A percentile compares a stretch with the other conserved stretches of the same genome.
These are phyloP conservation scores for Fusarium algeriense DNA, from an alignment of 2,329 filamentous ascomycete species.

Conservation along the genomic window DNA sequence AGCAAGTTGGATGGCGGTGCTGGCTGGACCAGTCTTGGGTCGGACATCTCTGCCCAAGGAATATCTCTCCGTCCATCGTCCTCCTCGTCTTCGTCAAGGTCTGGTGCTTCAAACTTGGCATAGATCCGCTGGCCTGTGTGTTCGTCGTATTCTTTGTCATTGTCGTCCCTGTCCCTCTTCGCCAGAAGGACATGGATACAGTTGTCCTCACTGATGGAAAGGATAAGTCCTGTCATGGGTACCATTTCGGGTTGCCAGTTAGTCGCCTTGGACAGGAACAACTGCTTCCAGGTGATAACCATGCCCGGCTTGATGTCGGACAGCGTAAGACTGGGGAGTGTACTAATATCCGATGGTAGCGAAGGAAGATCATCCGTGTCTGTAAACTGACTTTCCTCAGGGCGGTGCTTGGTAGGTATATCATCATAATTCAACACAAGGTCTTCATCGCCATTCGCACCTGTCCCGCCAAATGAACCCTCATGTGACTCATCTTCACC, in stretches of 20 bases:
- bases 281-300: slow-evolving; percentile 76
- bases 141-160: slow-evolving; percentile 72
- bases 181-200: slow-evolving; percentile 74
- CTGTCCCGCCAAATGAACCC: background rate
- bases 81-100: slow-evolving; percentile 66
- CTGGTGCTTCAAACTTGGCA: slow-evolving; percentile 80
- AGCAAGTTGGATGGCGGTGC: slow-evolving; percentile 47
- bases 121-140: slow-evolving; percentile 79
- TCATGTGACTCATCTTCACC: slow-evolving; percentile 23
- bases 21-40: slow-evolving; percentile 72
- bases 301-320: slow-evolving; percentile 68
- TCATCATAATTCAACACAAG: slow-evolving; percentile 58
- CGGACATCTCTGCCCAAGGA: slow-evolving; percentile 72
- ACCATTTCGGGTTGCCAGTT: slow-evolving; percentile 75
- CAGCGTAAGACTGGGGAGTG: slow-evolving; percentile 63
- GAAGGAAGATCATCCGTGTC: slow-evolving; percentile 71
- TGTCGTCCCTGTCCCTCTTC: slow-evolving; percentile 72
- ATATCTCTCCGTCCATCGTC: slow-evolving; percentile 73
- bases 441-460: slow-evolving; percentile 43
- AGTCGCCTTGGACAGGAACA: slow-evolving; percentile 70
- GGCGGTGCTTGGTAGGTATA: slow-evolving; percentile 47
- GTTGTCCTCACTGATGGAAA: slow-evolving; percentile 64
- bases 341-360: slow-evolving; percentile 68
- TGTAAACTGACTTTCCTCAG: slow-evolving; percentile 60
- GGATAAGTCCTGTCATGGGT: slow-evolving; percentile 74